Evolutionary conservation across 108 stramenopile genomes (phyloP).

Genomic region (Nannochloropsis gaditana): DNA sequence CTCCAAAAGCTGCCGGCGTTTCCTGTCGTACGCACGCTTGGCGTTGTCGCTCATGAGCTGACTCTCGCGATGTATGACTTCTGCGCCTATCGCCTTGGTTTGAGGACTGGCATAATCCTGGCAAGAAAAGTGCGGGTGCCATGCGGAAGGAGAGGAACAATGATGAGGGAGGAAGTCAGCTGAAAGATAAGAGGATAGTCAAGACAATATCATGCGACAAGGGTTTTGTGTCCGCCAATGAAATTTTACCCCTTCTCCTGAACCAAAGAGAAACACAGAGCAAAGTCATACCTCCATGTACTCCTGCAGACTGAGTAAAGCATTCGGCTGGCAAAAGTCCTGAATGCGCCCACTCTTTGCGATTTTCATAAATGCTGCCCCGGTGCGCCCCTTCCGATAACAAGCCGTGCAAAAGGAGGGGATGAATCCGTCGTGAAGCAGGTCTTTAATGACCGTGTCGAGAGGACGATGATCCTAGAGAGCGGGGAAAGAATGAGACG

Average conservation of each 20-base stretch:
- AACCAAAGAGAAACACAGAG: neutral
- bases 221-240: too few species aligned
- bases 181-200: neutral
- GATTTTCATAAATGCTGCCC: neutral
- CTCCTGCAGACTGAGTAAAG: neutral
- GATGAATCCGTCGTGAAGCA: neutral
- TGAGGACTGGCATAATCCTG: conserved; percentile 8
- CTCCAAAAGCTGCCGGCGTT: neutral
- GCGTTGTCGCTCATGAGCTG: neutral
- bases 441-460: neutral
- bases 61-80: neutral
- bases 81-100: neutral
- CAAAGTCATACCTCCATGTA: neutral
- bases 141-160: neutral
- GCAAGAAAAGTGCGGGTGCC: neutral
- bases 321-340: conserved; percentile 9
- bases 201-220: too few species aligned
- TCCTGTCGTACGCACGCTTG: conserved; percentile 5
- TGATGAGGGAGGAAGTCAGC: neutral
- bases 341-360: neutral
- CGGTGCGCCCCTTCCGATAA: neutral
- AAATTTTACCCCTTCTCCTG: too few species aligned
- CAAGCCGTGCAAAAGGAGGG: conserved; percentile 19
- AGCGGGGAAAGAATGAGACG: neutral
- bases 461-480: conserved; percentile 3